A percentile compares a stretch with the other conserved stretches of the same genome.
Evolutionary conservation across 1,139 yeast genomes (phyloP).

Genomic region (Diutina pseudorugosa): DNA sequence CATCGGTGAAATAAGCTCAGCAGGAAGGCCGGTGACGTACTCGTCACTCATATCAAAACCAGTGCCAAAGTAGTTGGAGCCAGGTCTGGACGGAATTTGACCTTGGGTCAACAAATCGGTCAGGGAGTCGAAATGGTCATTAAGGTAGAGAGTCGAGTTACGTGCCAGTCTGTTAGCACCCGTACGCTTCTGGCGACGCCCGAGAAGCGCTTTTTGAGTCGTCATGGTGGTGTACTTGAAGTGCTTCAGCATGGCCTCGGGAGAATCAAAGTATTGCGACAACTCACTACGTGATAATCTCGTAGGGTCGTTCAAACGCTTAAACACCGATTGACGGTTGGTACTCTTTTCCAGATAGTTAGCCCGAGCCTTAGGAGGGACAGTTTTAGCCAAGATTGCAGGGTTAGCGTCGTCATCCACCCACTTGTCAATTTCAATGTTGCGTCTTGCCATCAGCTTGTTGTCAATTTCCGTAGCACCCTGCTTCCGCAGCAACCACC

Average conservation of each 20-base stretch:
- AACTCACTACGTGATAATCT: conserved; percentile 30
- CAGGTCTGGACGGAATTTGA: conserved; percentile 17
- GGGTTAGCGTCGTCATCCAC: conserved; percentile 37
- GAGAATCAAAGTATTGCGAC: conserved; percentile 27
- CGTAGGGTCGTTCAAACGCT: conserved; percentile 13
- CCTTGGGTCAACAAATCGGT: conserved; percentile 17
- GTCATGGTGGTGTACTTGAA: conserved; percentile 46
- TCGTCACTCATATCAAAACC: conserved; percentile 13
- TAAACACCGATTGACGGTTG: conserved; percentile 34
- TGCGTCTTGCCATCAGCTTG: conserved; percentile 32
- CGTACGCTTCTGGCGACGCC: conserved; percentile 10
- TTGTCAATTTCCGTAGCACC: conserved; percentile 59
- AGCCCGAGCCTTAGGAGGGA: conserved; percentile 40
- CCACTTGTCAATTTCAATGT: conserved; percentile 70
- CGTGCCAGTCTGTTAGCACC: conserved; percentile 10
- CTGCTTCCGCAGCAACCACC: conserved; percentile 68
- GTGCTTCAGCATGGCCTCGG: conserved; percentile 24
- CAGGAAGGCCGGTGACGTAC: conserved; percentile 41
- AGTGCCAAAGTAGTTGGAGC: conserved; percentile 30
- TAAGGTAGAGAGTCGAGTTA: conserved; percentile 13
- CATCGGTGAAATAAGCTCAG: conserved; percentile 62
- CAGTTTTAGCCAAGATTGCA: conserved; percentile 44
- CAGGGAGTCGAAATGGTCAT: conserved; percentile 22
- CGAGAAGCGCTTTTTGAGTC: conserved; percentile 37
- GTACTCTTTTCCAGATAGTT: conserved; percentile 29